A percentile compares a stretch with the other conserved stretches of the same genome.
These are phyloP conservation scores for Ophiostoma triangulosporum DNA, from an alignment of 2,329 filamentous ascomycete genomes.

Conservation along the genomic window DNA sequence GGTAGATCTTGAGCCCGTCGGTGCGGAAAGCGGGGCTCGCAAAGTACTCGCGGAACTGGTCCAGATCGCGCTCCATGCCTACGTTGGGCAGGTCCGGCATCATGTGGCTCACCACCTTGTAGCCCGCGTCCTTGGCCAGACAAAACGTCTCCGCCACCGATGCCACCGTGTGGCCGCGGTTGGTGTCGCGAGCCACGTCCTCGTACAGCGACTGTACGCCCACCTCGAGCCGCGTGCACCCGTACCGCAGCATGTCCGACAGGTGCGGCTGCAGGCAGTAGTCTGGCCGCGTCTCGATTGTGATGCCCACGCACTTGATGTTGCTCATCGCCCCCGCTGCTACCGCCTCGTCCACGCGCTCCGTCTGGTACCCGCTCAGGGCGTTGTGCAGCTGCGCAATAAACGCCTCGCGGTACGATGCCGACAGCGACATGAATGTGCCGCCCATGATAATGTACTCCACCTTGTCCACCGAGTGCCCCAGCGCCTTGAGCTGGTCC, in stretches of 20 bases:
- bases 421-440: conserved; percentile 92
- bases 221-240: conserved; percentile 86
- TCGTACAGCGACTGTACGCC: conserved; percentile 96
- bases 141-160: conserved; percentile 94
- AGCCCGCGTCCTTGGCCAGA: conserved; percentile 92
- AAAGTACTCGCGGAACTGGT: conserved; percentile 96
- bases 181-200: conserved; percentile 95
- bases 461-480: conserved; percentile 96
- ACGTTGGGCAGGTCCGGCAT: conserved; percentile 98
- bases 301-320: conserved; percentile 93
- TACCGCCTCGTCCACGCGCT: conserved; percentile 89
- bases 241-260: conserved; percentile 92
- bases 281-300: conserved; percentile 92
- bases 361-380: conserved; percentile 86
- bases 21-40: conserved; percentile 93
- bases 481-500: conserved; percentile 89
- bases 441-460: conserved; percentile 99
- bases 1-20: conserved; percentile 95
- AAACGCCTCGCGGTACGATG: conserved; percentile 82
- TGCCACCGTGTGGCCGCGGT: conserved; percentile 89
- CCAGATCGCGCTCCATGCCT: conserved; percentile 92
- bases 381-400: conserved; percentile 95
- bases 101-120: conserved; percentile 99
- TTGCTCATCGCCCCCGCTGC: conserved; percentile 91
- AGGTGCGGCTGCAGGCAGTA: conserved; percentile 95